Conservation (phyloP, 1,284 basidiomycete species). For the Xanthoconium separans region DNA sequence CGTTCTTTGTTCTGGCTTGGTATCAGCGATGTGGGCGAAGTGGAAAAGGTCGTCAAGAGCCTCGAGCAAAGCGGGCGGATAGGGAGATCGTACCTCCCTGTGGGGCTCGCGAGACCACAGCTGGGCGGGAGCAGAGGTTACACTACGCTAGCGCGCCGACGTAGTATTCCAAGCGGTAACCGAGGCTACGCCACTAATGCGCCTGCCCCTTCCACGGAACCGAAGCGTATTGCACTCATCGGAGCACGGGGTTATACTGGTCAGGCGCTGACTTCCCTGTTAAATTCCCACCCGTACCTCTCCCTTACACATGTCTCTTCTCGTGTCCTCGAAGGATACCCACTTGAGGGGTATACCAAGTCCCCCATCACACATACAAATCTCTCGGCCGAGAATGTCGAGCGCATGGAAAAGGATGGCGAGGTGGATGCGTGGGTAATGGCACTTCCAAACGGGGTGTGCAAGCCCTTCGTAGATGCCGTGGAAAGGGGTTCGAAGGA, state of each 20-base stretch:
- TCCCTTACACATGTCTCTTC: constrained; percentile 94
- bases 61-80: constrained; percentile 89
- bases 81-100: constrained; percentile 85
- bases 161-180: constrained; percentile 43
- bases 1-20: constrained; percentile 98
- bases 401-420: constrained; percentile 82
- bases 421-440: constrained; percentile 97
- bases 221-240: constrained; percentile 91
- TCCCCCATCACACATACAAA: constrained; percentile 75
- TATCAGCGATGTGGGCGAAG: constrained; percentile 87
- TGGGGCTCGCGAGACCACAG: constrained; percentile 70
- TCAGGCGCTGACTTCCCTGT: constrained; percentile 83
- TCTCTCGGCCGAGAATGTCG: constrained; percentile 74
- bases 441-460: constrained; percentile 96
- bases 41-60: constrained; percentile 81
- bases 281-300: constrained; percentile 86
- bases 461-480: constrained; percentile 97
- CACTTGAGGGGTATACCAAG: constrained; percentile 85
- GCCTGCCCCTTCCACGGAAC: constrained; percentile 48
- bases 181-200: constrained; percentile 66
- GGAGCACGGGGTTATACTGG: constrained; percentile 97
- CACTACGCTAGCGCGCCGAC: constrained; percentile 68
- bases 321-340: constrained; percentile 86
- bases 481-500: constrained; percentile 74
- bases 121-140: constrained; percentile 50